phyloP scores from a whole-genome alignment of 139 green algal genomes.

The Tetradesmus obliquus region DNA sequence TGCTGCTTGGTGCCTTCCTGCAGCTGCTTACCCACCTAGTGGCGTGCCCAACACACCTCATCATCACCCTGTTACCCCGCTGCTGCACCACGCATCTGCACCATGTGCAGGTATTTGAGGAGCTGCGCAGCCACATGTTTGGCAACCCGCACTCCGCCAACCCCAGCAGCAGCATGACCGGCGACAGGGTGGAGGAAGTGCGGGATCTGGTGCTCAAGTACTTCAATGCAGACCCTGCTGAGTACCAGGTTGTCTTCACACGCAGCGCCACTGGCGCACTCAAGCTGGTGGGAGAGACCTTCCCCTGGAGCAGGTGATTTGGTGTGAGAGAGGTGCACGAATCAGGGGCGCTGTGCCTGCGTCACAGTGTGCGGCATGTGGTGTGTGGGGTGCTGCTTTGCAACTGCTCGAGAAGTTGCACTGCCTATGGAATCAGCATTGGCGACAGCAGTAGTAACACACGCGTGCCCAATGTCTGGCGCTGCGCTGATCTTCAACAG shows the following conservation, averaged over 20 bases:
- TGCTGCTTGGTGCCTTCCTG: no score
- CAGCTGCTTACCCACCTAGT: no score
- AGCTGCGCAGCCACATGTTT: conserved; percentile 71
- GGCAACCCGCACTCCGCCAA: conserved; percentile 84
- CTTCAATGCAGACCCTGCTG: conserved; percentile 65
- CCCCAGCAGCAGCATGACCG: conserved; percentile 66
- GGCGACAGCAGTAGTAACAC: no score
- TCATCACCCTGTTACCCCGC: no score
- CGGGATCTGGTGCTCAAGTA: conserved; percentile 56
- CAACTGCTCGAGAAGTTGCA: no score
- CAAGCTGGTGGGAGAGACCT: conserved; percentile 80
- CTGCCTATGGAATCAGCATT: no score
- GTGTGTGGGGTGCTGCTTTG: no score
- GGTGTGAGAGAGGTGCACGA: background rate
- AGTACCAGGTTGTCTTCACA: conserved; percentile 84
- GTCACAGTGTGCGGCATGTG: no score
- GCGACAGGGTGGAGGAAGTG: conserved; percentile 48
- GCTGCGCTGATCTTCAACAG: no score
- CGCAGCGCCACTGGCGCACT: conserved; percentile 72
- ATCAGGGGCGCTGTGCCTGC: no score
- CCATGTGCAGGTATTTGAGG: conserved; percentile 58
- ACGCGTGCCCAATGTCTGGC: no score
- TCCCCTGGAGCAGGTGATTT: conserved; percentile 66
- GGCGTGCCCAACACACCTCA: no score
- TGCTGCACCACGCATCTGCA: background rate